Evolutionary conservation across 1,284 basidiomycete species (phyloP), one percentile per base, ranked within the genome.

Genomic region (Cryptococcus sp.): DNA sequence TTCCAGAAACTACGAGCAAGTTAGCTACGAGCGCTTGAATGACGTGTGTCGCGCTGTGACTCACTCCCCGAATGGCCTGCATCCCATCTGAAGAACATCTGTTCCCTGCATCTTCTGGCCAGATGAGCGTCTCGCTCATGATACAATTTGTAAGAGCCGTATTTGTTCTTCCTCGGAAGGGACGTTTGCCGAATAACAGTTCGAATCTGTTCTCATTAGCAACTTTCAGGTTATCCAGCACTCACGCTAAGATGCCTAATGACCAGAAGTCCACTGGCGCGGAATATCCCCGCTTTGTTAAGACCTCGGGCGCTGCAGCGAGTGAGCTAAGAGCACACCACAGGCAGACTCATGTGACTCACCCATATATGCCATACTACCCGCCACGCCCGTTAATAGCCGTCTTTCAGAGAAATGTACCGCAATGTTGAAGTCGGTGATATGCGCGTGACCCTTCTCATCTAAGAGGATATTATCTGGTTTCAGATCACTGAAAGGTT

Each of bases 391-490:
- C 1, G 90, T 93, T 73, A 97, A 87, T 59, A 90, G 76, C 39
- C 75, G 64, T 47, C 88, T 83, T 56, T 92, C 88, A 7, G 93
- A 93, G 75, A 92, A 97, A 78, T 98, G 95, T 8, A 98, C 93
- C 16, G 94, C 95, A 66, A 98, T 93, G 76, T 99, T 99, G 81
- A 99, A 96, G 79, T 98, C 95, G 16, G 95, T 98, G 63, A 99
- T 83, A 74, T 98, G 94, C 0, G 92, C 95, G 74, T 99, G 94
- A 0, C 95, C 95, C 67, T 84, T 82, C 47, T 90, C 86, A 78
- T 98, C 95, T 43, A 99, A 83, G 13, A 99, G 83, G 64, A 99
- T 90, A 75, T 99, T 98, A 77, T 99, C 95, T 1, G 95, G 95
- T 76, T 99, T 98, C 61, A 99, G 78, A 77, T 97, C 94, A 25